Base-by-base conservation (phyloP, 1,284 basidiomycete species). In the Ganoderma multipileum region DNA sequence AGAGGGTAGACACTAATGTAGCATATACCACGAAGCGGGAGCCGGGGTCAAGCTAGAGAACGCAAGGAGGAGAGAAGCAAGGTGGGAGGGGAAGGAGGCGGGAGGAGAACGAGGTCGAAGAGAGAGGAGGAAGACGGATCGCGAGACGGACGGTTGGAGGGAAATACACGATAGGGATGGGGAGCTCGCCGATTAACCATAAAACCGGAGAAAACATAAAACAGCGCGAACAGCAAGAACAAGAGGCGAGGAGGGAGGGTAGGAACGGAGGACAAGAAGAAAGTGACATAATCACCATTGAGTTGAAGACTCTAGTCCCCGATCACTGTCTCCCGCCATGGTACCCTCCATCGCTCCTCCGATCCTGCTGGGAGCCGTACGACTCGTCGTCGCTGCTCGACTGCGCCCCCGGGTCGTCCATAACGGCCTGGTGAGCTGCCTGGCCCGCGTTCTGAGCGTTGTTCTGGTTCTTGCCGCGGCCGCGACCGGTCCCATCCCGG, bases 301-400 rank as follows among this genome's bases (percentile, higher is more conserved):
- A 55, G 39, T 23, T 41, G 14, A 20, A 38, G 23, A 23, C n/a
- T 26, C 58, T 38, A n/a, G 12, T n/a, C 20, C 36, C 58, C 38
- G 8, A 38, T 38, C 38, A 60, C 58, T 60, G 38, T 39, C 58
- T 60, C 14, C 58, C 58, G 57, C 77, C 76, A 20, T 71, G 74
- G 52, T 78, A 78, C 18, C 78, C 78, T 23, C 68, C 63, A 23
- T 81, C 79, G 72, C 77, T 79, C 62, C 76, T 74, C 41, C 75
- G 67, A 58, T 79, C 79, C 66, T 78, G 80, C 70, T 79, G 80
- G 18, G 80, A 80, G 54, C 75, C 77, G 67, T 76, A 79, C 55
- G 79, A 81, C 58, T 78, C 79, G 61, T 80, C 79, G 73, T 81
- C 77, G 73, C 75, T 78, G 71, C 77, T 78, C 39, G 80, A 80